Conservation (phyloP, 129 eudicot species). For the Daucus carota region DH1_v3.0 NC_030385.2:36626501-36627000, state of each 20-base stretch:
- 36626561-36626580: conserved; percentile 51
- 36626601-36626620: conserved; percentile 65
- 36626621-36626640: conserved; percentile 42
- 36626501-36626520: conserved; percentile 53
- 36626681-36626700: conserved; percentile 15
- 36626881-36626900: background rate
- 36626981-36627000: background rate
- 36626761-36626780: too few species aligned
- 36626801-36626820: background rate
- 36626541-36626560: conserved; percentile 47
- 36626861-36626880: conserved; percentile 5
- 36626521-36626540: conserved; percentile 55
- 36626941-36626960: background rate
- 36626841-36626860: background rate
- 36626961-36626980: background rate
- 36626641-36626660: conserved; percentile 24
- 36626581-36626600: conserved; percentile 60
- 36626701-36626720: conserved; percentile 21
- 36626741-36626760: background rate
- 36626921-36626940: conserved; percentile 5
- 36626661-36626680: conserved; percentile 21
- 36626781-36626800: too few species aligned
- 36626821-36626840: background rate
- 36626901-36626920: conserved; percentile 7
- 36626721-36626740: background rate